Percentiles rank a stretch among this genome's conserved stretches.
Conservation (phyloP, 139 green algal genomes). For the Dunaliella primolecta region DNA sequence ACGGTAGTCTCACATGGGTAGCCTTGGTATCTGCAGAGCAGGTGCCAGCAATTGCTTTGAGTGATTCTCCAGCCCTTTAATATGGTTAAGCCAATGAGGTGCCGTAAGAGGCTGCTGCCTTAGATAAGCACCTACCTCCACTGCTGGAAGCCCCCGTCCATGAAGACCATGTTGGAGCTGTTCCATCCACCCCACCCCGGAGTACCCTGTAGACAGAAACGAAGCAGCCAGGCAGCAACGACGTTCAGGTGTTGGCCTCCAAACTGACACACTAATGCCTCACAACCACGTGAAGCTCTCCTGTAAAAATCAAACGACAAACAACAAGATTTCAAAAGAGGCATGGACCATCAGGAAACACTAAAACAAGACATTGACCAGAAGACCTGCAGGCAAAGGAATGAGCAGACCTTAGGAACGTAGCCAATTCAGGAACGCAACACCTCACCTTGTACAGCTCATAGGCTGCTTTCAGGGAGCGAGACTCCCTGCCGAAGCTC, state of each 20-base stretch:
- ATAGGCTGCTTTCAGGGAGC: conserved; percentile 75
- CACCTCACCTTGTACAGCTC: conserved; percentile 64
- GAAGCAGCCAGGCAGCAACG: not conserved
- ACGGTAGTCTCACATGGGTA: not conserved
- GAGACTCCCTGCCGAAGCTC: conserved; percentile 67
- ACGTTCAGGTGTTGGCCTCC: not conserved
- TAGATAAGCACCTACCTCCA: conserved; percentile 60
- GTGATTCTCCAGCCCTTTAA: no score
- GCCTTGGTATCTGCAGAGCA: conserved; percentile 33
- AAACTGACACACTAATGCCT: not conserved
- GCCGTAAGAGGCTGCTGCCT: no score
- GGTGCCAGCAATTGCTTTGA: no score
- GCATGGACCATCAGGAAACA: not conserved
- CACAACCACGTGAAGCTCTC: not conserved
- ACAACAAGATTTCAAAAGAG: not conserved
- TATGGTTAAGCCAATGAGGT: no score
- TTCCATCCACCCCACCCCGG: conserved; percentile 51
- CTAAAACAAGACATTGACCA: no score
- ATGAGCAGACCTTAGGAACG: no score
- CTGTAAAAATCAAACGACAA: not conserved
- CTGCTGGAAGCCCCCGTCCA: conserved; percentile 57
- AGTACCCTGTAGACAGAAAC: not conserved
- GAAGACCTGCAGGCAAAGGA: no score
- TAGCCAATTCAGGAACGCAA: no score
- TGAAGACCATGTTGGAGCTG: conserved; percentile 53